phyloP scores from a whole-genome alignment of 1,284 basidiomycete species.

The Irpex rosettiformis region DNA sequence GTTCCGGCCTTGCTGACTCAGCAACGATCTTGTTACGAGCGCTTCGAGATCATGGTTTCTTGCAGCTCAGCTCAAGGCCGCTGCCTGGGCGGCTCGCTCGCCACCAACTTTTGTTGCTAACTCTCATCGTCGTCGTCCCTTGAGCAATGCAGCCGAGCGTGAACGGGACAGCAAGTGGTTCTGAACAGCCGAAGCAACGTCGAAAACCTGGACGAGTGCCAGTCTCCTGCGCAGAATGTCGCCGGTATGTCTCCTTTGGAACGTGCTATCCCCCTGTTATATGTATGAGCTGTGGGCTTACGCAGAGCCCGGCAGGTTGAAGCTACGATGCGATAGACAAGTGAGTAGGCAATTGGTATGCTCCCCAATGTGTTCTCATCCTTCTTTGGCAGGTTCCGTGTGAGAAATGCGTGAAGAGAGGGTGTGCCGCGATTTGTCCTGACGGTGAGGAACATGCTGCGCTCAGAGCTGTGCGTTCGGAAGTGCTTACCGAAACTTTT shows the following conservation, averaged over 20 bases:
- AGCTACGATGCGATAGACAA: constrained; percentile 69
- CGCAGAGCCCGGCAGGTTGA: constrained; percentile 41
- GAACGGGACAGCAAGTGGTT: neutral
- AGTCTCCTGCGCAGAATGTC: constrained; percentile 71
- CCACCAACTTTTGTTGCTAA: neutral
- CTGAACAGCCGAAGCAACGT: constrained; percentile 21
- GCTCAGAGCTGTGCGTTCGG: neutral
- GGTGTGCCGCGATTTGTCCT: constrained; percentile 68
- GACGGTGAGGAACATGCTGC: constrained; percentile 41
- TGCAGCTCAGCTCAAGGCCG: neutral
- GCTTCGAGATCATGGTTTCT: neutral
- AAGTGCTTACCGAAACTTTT: neutral
- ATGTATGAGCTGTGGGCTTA: neutral
- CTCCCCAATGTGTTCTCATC: constrained; percentile 3
- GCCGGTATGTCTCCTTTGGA: constrained; percentile 36
- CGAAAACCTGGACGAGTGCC: constrained; percentile 48
- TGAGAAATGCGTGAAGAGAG: constrained; percentile 66
- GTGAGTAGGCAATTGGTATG: constrained; percentile 29
- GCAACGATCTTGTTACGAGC: neutral
- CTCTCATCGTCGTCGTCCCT: neutral
- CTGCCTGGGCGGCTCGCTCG: neutral
- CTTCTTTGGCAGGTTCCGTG: constrained; percentile 52
- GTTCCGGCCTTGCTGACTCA: neutral
- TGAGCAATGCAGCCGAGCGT: neutral
- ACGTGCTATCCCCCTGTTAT: constrained; percentile 2